Evolutionary conservation across 495 filamentous ascomycete species (phyloP).

Genomic region (Talaromyces thailandensis): DNA sequence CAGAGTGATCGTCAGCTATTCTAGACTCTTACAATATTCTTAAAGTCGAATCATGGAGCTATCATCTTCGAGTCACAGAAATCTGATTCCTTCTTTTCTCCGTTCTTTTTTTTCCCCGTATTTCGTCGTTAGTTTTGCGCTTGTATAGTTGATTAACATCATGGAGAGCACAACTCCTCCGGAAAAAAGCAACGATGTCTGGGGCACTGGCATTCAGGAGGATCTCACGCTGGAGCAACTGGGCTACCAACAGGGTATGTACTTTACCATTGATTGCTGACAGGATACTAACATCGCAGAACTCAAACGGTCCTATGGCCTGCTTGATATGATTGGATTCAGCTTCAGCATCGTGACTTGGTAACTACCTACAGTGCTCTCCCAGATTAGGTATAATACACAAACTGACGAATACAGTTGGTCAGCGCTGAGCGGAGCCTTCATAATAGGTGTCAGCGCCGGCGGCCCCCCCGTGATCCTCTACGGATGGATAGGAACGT

Average conservation of each 20-base stretch:
- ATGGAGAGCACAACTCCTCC: neutral
- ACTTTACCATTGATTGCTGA: neutral
- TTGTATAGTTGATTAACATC: neutral
- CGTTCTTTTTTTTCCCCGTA: neutral
- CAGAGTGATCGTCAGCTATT: neutral
- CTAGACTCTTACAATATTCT: neutral
- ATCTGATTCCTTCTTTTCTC: neutral
- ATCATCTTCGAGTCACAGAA: neutral
- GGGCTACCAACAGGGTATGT: slow-evolving; percentile 42
- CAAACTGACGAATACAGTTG: slow-evolving; percentile 27
- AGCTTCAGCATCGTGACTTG: slow-evolving; percentile 50
- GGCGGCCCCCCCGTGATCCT: slow-evolving; percentile 52
- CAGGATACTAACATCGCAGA: slow-evolving; percentile 19
- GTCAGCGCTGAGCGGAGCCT: slow-evolving; percentile 46
- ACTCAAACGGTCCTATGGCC: slow-evolving; percentile 47
- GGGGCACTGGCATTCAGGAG: slow-evolving; percentile 20
- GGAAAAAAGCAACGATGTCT: slow-evolving; percentile 12
- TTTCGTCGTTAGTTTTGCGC: neutral
- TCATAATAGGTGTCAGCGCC: slow-evolving; percentile 45
- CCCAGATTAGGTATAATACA: no score
- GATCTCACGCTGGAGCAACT: slow-evolving; percentile 35
- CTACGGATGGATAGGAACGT: slow-evolving; percentile 45
- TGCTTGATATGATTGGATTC: slow-evolving; percentile 52
- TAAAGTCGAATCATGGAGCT: neutral
- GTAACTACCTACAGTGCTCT: slow-evolving; percentile 16